Evolutionary conservation across 2,329 filamentous ascomycete genomes (phyloP).

Genomic region (Biscogniauxia marginata): DNA sequence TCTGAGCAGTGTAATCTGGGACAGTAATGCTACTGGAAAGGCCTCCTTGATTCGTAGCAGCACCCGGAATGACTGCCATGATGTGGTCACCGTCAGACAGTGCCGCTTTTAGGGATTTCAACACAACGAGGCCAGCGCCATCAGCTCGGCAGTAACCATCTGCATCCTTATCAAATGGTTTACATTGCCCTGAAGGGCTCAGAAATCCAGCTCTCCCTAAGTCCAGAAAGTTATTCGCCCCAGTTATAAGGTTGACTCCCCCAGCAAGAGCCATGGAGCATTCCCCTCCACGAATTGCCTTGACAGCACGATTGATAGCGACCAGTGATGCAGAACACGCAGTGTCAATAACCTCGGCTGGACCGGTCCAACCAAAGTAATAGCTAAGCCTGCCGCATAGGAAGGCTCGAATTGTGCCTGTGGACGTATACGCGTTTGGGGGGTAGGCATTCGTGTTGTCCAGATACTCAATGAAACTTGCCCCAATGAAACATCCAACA

Average conservation of each 20-base stretch:
- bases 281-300: conserved; percentile 31
- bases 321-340: conserved; percentile 39
- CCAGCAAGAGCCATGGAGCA: conserved; percentile 35
- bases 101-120: conserved; percentile 51
- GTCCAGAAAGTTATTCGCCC: conserved; percentile 21
- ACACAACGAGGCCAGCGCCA: conserved; percentile 45
- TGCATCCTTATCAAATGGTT: conserved; percentile 46
- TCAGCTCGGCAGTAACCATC: conserved; percentile 56
- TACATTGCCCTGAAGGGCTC: conserved; percentile 45
- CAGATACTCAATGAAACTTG: conserved; percentile 22
- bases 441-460: conserved; percentile 25
- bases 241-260: no score
- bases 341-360: conserved; percentile 34
- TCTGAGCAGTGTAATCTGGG: conserved; percentile 20
- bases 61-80: conserved; percentile 40
- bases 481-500: conserved; percentile 29
- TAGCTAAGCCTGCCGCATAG: conserved; percentile 34
- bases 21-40: conserved; percentile 29
- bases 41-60: conserved; percentile 36
- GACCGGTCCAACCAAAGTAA: conserved; percentile 37
- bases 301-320: conserved; percentile 35
- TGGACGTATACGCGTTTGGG: conserved; percentile 33
- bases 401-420: conserved; percentile 34
- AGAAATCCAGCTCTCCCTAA: conserved; percentile 38
- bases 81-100: conserved; percentile 50